Evolutionary conservation across 129 eudicot species (phyloP).

Genomic region (Flaveria trinervia): DNA sequence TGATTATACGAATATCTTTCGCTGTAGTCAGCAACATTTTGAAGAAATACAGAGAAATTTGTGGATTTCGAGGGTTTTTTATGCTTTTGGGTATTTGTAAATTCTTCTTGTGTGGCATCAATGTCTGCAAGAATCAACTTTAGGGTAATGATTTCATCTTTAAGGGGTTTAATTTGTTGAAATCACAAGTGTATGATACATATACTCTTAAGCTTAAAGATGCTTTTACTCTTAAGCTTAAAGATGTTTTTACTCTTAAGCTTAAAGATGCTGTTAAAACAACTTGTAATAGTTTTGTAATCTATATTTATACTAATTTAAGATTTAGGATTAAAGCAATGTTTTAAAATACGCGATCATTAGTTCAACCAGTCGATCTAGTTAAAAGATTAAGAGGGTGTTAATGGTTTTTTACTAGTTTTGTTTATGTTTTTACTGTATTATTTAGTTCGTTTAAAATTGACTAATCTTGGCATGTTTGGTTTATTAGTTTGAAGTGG

Average conservation of each 20-base stretch:
- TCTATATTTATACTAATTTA: no score
- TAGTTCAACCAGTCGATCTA: not conserved
- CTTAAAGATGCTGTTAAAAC: slow-evolving; percentile 3
- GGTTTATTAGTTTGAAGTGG: not conserved
- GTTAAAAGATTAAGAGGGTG: not conserved
- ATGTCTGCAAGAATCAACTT: not conserved
- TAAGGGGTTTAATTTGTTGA: not conserved
- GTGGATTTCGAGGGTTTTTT: slow-evolving; percentile 12
- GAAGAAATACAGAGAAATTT: not conserved
- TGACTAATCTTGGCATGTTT: no score
- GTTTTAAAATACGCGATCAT: not conserved
- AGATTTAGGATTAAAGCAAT: no score
- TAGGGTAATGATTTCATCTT: not conserved
- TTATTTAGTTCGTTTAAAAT: no score
- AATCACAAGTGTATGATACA: not conserved
- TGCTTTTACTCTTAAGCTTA: not conserved
- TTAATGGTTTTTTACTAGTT: no score
- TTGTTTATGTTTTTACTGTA: no score
- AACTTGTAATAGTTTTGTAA: no score
- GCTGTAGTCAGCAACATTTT: slow-evolving; percentile 10
- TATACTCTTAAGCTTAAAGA: not conserved
- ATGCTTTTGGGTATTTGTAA: slow-evolving; percentile 3
- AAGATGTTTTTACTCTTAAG: not conserved
- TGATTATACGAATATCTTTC: slow-evolving; percentile 17
- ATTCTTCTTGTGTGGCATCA: slow-evolving; percentile 2